Conservation (phyloP, 2,329 filamentous ascomycete species). For the Ophiostoma populinum region DNA sequence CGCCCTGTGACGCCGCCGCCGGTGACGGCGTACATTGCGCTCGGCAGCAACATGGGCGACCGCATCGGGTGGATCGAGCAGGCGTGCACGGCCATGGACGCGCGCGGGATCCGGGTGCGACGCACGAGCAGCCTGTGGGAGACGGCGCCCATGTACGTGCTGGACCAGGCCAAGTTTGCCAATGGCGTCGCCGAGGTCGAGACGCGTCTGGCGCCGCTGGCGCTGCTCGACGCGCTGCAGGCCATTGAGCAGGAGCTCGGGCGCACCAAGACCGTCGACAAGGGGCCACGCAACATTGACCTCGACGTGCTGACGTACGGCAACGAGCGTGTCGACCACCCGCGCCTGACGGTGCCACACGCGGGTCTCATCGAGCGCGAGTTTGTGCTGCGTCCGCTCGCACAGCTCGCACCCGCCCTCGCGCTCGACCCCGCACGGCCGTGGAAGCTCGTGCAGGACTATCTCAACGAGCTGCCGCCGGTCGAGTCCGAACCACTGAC, state of each 20-base stretch:
- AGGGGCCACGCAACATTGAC: constrained; percentile 88
- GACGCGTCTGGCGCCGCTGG: constrained; percentile 57
- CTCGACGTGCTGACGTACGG: constrained; percentile 81
- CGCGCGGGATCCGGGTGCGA: constrained; percentile 52
- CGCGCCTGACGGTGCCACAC: constrained; percentile 73
- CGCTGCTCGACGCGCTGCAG: constrained; percentile 66
- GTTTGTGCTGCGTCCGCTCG: constrained; percentile 79
- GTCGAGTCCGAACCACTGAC: constrained; percentile 32
- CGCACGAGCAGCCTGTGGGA: constrained; percentile 84
- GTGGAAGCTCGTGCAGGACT: constrained; percentile 43
- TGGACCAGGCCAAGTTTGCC: constrained; percentile 73
- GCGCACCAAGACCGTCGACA: constrained; percentile 71
- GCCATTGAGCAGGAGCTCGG: constrained; percentile 67
- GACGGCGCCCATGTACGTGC: constrained; percentile 91
- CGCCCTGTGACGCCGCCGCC: constrained; percentile 3
- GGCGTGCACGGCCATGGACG: constrained; percentile 64
- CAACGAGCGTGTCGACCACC: constrained; percentile 43
- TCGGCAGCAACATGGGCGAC: constrained; percentile 87
- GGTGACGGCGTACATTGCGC: constrained; percentile 57
- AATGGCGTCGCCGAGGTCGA: constrained; percentile 88
- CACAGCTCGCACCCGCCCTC: constrained; percentile 38
- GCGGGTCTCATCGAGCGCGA: constrained; percentile 73
- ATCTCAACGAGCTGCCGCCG: constrained; percentile 38
- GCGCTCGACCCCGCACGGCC: constrained; percentile 34
- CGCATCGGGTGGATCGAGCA: constrained; percentile 70